These are phyloP conservation scores for Porcisia hertigi DNA, from an alignment of 208 protist species.

Conservation along the genomic window DNA sequence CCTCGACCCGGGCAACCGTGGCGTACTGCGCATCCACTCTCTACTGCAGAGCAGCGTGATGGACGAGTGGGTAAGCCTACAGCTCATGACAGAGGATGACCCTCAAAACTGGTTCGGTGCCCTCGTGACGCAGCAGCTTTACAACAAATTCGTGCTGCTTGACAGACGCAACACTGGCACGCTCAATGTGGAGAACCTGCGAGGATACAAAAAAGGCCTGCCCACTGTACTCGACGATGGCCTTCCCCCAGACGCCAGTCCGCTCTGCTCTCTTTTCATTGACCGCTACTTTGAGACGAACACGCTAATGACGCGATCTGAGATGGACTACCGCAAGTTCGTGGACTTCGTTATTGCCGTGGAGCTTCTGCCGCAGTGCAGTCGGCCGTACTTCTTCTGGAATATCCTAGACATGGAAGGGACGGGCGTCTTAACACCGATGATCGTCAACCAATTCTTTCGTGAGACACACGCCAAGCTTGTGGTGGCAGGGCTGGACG, in stretches of 20 bases:
- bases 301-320: conserved; percentile 78
- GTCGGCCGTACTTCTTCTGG: conserved; percentile 85
- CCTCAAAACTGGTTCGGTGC: conserved; percentile 84
- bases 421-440: conserved; percentile 63
- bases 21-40: conserved; percentile 75
- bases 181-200: conserved; percentile 78
- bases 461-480: conserved; percentile 87
- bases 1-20: conserved; percentile 75
- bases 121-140: conserved; percentile 73
- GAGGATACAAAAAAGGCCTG: conserved; percentile 85
- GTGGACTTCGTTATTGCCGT: conserved; percentile 93
- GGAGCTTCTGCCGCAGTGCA: conserved; percentile 81
- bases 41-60: conserved; percentile 81
- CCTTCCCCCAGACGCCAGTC: conserved; percentile 65
- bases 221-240: conserved; percentile 86
- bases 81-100: conserved; percentile 78
- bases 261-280: conserved; percentile 86
- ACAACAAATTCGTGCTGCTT: conserved; percentile 88
- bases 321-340: conserved; percentile 94
- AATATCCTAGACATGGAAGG: conserved; percentile 88
- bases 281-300: conserved; percentile 91
- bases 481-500: conserved; percentile 57
- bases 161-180: conserved; percentile 85
- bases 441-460: conserved; percentile 88
- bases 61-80: conserved; percentile 89